A percentile compares a stretch with the other conserved stretches of the same genome.
phyloP scores from a whole-genome alignment of 495 filamentous ascomycete species.

The Podospora fimiseda region DNA sequence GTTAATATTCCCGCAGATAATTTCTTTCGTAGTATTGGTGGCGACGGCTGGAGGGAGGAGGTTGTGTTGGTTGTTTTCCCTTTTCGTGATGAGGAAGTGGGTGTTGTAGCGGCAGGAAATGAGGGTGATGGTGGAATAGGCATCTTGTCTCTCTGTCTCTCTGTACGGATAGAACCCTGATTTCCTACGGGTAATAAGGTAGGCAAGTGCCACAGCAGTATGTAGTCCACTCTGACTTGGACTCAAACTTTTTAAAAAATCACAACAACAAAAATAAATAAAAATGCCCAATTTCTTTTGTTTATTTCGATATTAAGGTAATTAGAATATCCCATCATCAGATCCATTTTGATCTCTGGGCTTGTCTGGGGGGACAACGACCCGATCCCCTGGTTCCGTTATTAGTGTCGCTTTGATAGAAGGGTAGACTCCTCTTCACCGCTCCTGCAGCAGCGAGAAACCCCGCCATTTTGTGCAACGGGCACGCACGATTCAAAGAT shows the following conservation, averaged over 20 bases:
- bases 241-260: too few relatives aligned
- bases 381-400: background rate
- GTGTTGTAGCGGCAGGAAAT: background rate
- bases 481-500: background rate
- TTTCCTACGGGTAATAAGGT: too few relatives aligned
- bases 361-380: background rate
- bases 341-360: background rate
- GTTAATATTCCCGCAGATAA: constrained; percentile 29
- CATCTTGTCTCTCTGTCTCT: constrained; percentile 12
- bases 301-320: too few relatives aligned
- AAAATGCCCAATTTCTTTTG: too few relatives aligned
- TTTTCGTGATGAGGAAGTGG: background rate
- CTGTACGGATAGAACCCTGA: background rate
- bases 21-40: constrained; percentile 11
- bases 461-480: constrained; percentile 6
- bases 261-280: too few relatives aligned
- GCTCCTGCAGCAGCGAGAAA: background rate
- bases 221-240: constrained; percentile 27
- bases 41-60: background rate
- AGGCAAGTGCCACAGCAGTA: too few relatives aligned
- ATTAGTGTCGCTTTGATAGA: background rate
- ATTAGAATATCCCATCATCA: background rate
- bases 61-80: background rate
- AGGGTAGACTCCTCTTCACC: background rate
- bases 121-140: background rate